Evolutionary conservation across 768 basidiomycete species (phyloP), one percentile per base, ranked within the genome.

Genomic region (Rhizopogon roseolus): DNA sequence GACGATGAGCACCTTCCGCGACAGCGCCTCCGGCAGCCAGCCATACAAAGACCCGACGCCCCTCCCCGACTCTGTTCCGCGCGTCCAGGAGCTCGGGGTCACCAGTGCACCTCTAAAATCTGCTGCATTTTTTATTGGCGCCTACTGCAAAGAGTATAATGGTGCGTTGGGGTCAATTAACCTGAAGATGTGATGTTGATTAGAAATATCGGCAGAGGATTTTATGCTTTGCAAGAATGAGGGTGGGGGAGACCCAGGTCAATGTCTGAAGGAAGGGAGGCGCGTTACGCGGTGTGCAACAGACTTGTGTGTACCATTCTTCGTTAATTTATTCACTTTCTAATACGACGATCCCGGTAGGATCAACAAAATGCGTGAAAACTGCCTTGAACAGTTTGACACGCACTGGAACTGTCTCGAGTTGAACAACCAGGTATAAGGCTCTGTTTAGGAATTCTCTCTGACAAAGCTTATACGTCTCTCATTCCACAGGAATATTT

Each of bases 171-270:
- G 22, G 6, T 38, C 25, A 34, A 14, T n/a, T n/a, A 11, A 19
- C 22, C n/a, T 37, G 8, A 8, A 17, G 14, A 36, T 42, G 27
- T 54, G 37, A 57, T 67, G n/a, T 49, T 25, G 50, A 73, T 73
- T 73, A 68, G 73, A 73, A 60, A 73, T 74, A 52, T 52, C 51
- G 48, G 13, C 65, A 91, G 90, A 93, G 81, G 90, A 93, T 75
- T 93, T 92, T 64, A 96, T 98, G 93, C 87, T 98, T 50, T 99
- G 97, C 81, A 98, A 98, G 76, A 77, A 83, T 22, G 95, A 98
- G 76, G 87, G 81, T 65, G 80, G 88, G 55, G 56, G 61, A 28
- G 87, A 96, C 64, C 93, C 96, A 9, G 92, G 72, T 19, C 93
- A 95, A 68, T 99, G 97, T 71, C 66, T 98, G 74, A 90, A 90